Base-by-base conservation (phyloP, 441 rosid species). In the Mallotus japonicus region DNA sequence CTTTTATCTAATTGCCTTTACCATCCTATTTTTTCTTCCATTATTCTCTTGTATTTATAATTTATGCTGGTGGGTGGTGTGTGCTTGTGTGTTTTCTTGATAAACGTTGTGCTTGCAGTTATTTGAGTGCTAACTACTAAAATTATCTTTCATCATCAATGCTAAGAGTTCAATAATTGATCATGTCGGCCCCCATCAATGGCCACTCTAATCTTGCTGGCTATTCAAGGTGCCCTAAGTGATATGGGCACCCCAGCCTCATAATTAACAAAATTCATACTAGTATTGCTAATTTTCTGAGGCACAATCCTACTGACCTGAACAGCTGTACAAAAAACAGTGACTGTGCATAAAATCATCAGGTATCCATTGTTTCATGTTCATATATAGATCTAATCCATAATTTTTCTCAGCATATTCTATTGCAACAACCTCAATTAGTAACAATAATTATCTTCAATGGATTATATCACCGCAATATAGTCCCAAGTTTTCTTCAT, bases 231-330 rank as follows among this genome's bases (percentile, higher is more conserved):
- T 59, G 5, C 6, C 19, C 22, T 2, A 49, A 49, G 28, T 46
- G 46, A 28, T 46, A 10, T 49, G 16, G 40, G 47, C 13, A 11
- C 32, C 34, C 1, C 60, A 42, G 32, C 16, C n/a, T 44, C 22
- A 71, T 67, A 47, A 71, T 28, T 24, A 71, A 71, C n/a, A n/a
- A 46, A 37, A 28, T 49, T 34, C 49, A 32, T 17, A 28, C 28
- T 49, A 34, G 0, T 28, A 49, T 51, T 49, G 3, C 1, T 28
- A 10, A 40, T 47, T 61, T 67, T 50, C 46, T 53, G 14, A 61
- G 67, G 57, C 19, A 14, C 8, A 32, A 28, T 34, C 8, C 5
- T 12, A 17, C n/a, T 47, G 17, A 55, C 50, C 22, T 51, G 63
- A 58, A 58, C 7, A 7, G 17, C 8, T 24, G 11, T 61, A 49